These are phyloP conservation scores for Diutina rugosa DNA, from an alignment of 1,139 yeast species.

Conservation along the genomic window DNA sequence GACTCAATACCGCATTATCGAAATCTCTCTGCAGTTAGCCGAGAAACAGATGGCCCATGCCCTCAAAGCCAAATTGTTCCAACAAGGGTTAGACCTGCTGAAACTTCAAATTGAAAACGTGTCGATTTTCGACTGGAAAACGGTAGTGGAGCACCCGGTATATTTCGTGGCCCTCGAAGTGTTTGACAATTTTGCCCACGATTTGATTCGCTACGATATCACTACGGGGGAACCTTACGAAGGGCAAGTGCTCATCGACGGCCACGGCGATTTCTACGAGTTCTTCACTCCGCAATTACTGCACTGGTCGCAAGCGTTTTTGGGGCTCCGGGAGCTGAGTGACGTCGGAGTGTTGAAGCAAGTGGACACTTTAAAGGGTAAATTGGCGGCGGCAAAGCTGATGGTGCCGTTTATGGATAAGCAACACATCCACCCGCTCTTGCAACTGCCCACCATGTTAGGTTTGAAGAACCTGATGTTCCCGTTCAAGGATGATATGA, in stretches of 20 bases:
- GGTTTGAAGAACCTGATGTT: slow-evolving; percentile 17
- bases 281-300: slow-evolving; percentile 61
- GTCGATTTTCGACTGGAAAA: slow-evolving; percentile 68
- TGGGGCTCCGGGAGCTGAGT: slow-evolving; percentile 42
- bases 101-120: slow-evolving; percentile 58
- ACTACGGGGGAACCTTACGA: slow-evolving; percentile 57
- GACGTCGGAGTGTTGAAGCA: slow-evolving; percentile 18
- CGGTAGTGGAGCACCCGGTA: slow-evolving; percentile 53
- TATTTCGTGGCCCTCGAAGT: slow-evolving; percentile 76
- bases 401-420: slow-evolving; percentile 19
- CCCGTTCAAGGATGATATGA: slow-evolving; percentile 58
- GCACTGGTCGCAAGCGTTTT: slow-evolving; percentile 40
- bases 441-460: slow-evolving; percentile 21
- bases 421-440: slow-evolving; percentile 26
- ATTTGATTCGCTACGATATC: slow-evolving; percentile 65
- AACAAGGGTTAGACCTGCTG: slow-evolving; percentile 25
- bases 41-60: slow-evolving; percentile 40
- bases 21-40: slow-evolving; percentile 60
- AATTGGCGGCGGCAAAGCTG: slow-evolving; percentile 14
- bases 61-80: slow-evolving; percentile 20
- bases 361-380: slow-evolving; percentile 11
- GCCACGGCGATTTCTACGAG: slow-evolving; percentile 66
- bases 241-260: slow-evolving; percentile 67
- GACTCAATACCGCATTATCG: slow-evolving; percentile 64
- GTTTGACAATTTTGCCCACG: slow-evolving; percentile 78